Evolutionary conservation across 2,329 filamentous ascomycete species (phyloP).

Genomic region (Dactylellina drechsleri): DNA sequence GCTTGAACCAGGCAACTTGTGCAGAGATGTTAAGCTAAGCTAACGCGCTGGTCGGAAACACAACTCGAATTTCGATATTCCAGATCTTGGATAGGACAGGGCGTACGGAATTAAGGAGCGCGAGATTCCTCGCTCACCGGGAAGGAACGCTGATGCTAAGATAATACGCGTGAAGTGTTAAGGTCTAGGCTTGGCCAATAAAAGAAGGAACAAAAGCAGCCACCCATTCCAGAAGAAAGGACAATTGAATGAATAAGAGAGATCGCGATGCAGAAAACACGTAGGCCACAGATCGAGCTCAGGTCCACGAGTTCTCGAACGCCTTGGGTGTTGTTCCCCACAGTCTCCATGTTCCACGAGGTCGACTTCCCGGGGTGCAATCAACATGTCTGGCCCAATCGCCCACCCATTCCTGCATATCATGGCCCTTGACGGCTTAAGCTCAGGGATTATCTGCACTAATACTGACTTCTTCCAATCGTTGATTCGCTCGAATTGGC

Average conservation of each 20-base stretch:
- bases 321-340: not conserved
- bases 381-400: slow-evolving; percentile 10
- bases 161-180: no score
- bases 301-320: not conserved
- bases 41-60: not conserved
- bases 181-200: no score
- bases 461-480: not conserved
- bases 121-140: no score
- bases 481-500: slow-evolving; percentile 29
- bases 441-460: slow-evolving; percentile 19
- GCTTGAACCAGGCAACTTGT: slow-evolving; percentile 17
- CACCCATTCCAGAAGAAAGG: no score
- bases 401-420: slow-evolving; percentile 30
- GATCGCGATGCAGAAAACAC: no score
- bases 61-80: not conserved
- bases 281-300: no score
- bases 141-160: no score
- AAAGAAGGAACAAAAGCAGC: no score
- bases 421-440: slow-evolving; percentile 19
- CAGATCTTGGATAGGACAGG: no score
- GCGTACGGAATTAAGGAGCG: not conserved
- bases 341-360: slow-evolving; percentile 5
- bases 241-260: no score
- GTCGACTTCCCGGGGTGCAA: not conserved
- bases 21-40: slow-evolving; percentile 4